These are phyloP conservation scores for Boeremia lycopersici DNA, from an alignment of 2,329 filamentous ascomycete genomes.

Conservation along the genomic window DNA sequence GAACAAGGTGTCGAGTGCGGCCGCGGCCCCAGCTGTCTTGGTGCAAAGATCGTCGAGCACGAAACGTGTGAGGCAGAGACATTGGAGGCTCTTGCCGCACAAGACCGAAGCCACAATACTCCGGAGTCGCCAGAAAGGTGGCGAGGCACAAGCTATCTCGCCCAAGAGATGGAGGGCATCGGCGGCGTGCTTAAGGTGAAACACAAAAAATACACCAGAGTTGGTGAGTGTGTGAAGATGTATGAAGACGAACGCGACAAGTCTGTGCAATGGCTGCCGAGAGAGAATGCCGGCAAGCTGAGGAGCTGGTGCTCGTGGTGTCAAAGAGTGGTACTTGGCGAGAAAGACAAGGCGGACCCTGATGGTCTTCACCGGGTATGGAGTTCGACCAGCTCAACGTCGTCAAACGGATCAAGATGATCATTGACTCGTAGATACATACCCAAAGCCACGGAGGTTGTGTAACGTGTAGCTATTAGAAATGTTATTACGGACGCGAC, in stretches of 20 bases:
- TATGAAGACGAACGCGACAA: constrained; percentile 66
- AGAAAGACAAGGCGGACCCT: constrained; percentile 47
- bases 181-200: constrained; percentile 88
- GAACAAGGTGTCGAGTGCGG: constrained; percentile 89
- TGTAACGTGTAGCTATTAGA: background rate
- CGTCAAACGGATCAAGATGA: constrained; percentile 1
- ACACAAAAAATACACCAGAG: constrained; percentile 77
- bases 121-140: constrained; percentile 49
- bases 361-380: constrained; percentile 9
- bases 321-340: constrained; percentile 71
- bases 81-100: constrained; percentile 60
- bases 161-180: constrained; percentile 90
- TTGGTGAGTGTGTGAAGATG: constrained; percentile 85
- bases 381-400: constrained; percentile 10
- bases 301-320: constrained; percentile 96
- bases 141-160: constrained; percentile 74
- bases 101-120: constrained; percentile 4
- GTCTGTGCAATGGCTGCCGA: constrained; percentile 64
- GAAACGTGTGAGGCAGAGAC: constrained; percentile 80
- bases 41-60: constrained; percentile 76
- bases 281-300: constrained; percentile 71
- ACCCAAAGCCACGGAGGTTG: background rate
- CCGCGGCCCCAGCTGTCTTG: constrained; percentile 76
- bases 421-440: background rate
- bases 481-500: too few relatives aligned